Evolutionary conservation across 1,139 yeast species (phyloP), one percentile per base, ranked within the genome.

Genomic region (Magnusiomyces sp.): DNA sequence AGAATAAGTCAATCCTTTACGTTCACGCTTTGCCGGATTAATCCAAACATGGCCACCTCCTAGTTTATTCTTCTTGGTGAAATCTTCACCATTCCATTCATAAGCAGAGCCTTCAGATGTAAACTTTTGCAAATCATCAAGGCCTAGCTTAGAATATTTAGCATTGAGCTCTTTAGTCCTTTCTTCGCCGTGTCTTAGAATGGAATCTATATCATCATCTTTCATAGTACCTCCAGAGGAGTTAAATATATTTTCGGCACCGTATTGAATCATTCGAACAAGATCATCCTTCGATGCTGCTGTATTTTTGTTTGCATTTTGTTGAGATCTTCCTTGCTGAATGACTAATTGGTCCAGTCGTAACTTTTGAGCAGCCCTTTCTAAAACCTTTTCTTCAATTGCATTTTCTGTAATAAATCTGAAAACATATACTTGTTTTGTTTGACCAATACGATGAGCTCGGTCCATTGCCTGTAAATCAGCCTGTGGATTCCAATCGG

Each of bases 401-500:
- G 98, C 95, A 67, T 88, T 83, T 62, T 92, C 97, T 4, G 97
- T 90, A 36, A 92, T 95, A 67, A 92, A 85, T 59, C 98, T 72
- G 63, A 76, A 90, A 5, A 92, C 97, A 57, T 81, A 80, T 6
- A 92, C 98, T 68, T 92, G 98, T 62, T 90, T 92, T 65, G 88
- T 90, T 66, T 92, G 98, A 10, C 98, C 98, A 63, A 92, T 92
- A 71, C 98, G 81, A 66, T 92, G 98, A 0, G 98, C 98, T 64
- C 98, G 77, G 66, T 92, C 98, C 98, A 92, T 92, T 1, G 98
- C 97, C 68, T 92, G 98, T 60, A 92, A 73, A 74, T 92, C 98
- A 0, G 97, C 97, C 64, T 92, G 98, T 1, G 98, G 98, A 62
- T 92, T 92, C 98, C 98, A 92, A 68, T 92, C 98, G 1, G 96